Base-by-base conservation (phyloP, 305 asterid genomes). In the Rubia tinctorum region DNA sequence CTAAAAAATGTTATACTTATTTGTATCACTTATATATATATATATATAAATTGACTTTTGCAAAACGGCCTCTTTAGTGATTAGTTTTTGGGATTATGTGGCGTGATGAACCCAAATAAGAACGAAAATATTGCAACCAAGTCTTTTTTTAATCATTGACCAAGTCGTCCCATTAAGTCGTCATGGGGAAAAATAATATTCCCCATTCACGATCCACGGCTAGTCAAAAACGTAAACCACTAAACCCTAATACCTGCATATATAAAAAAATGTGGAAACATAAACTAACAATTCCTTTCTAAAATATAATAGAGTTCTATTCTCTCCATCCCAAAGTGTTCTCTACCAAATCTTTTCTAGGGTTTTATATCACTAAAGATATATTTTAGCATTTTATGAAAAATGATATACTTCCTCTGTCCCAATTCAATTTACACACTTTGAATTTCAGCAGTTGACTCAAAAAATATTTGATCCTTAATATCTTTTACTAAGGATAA, bases 41-140 rank as follows among this genome's bases (percentile, higher is more conserved):
- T 1, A 27, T 1, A 27, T n/a, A n/a, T n/a, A 27, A 30, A 30
- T 30, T 30, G 37, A 30, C 37, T 30, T 30, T 30, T 30, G 37
- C 37, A 1, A 30, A 30, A 30, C 37, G 37, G 37, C 3, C 37
- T 30, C 37, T 30, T 30, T 30, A 30, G 37, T 30, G 37, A 30
- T 42, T 42, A 11, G 4, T 1, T 30, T 14, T n/a, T 12, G 14
- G 22, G 30, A 14, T 23, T 22, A 9, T 18, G 6, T 55, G 62
- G 9, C 13, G 42, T 68, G 5, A 5, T 34, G 13, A 70, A 55
- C 12, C 49, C 51, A 53, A 30, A 53, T 55, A 53, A 49, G 30
- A 69, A 53, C 55, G 66, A 39, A 55, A 7, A 10, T 53, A 13
- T 56, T 39, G 67, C 74, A 71, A 39, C 42, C 25, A 20, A 56